Percentiles rank a stretch among this genome's conserved stretches.
phyloP scores from a whole-genome alignment of 179 eudicot species.

The Corrigiola litoralis region DNA sequence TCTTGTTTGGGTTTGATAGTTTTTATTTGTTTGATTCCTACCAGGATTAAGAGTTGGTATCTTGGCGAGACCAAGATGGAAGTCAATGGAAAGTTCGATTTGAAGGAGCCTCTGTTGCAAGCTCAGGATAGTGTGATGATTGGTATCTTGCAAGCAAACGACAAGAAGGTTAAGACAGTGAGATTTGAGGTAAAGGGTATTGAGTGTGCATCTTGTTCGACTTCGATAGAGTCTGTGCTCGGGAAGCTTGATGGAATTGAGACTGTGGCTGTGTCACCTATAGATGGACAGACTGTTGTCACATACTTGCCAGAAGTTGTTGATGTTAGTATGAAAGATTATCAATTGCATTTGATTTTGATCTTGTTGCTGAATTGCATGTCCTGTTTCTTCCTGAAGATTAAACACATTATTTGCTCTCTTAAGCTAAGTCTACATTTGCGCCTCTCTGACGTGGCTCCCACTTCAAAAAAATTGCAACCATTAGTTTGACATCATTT shows the following conservation, averaged over 20 bases:
- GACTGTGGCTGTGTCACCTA: slow-evolving; percentile 50
- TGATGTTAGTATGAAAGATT: slow-evolving; percentile 38
- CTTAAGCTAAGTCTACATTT: too few relatives aligned
- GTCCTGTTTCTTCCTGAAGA: background rate
- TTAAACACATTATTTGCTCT: too few relatives aligned
- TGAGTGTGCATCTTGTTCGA: slow-evolving; percentile 67
- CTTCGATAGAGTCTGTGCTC: slow-evolving; percentile 67
- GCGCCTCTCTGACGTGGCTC: too few relatives aligned
- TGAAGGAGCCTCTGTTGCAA: slow-evolving; percentile 57
- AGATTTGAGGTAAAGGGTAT: slow-evolving; percentile 60
- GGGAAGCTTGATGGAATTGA: slow-evolving; percentile 56
- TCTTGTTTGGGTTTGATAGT: background rate
- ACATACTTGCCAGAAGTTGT: slow-evolving; percentile 55
- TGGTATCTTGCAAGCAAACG: slow-evolving; percentile 25
- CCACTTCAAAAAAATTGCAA: too few relatives aligned
- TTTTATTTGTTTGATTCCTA: background rate
- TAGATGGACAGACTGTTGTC: slow-evolving; percentile 76
- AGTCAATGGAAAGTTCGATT: slow-evolving; percentile 42
- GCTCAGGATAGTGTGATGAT: slow-evolving; percentile 39
- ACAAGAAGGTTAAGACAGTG: slow-evolving; percentile 34
- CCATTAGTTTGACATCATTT: too few relatives aligned
- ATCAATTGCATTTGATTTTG: background rate
- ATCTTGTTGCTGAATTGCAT: background rate
- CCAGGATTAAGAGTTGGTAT: slow-evolving; percentile 10
- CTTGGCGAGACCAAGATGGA: slow-evolving; percentile 43